phyloP scores from a whole-genome alignment of 768 basidiomycete species.

The Terana coerulea region DNA sequence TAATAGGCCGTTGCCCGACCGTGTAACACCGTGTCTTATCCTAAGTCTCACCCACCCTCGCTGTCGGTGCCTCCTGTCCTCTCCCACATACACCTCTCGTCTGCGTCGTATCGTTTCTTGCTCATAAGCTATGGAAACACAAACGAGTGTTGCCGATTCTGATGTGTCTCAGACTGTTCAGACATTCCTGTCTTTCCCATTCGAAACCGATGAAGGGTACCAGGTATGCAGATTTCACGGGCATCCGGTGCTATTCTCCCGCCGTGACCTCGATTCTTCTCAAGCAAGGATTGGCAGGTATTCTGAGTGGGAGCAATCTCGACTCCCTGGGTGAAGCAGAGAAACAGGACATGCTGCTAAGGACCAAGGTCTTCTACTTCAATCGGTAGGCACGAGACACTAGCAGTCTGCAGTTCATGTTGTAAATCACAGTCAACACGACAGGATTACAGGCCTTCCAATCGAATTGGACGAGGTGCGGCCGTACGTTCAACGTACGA shows the following conservation, averaged over 20 bases:
- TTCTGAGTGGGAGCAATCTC: conserved; percentile 42
- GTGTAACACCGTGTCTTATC: too few species aligned
- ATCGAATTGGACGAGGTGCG: conserved; percentile 27
- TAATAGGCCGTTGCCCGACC: too few species aligned
- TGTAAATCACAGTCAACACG: neutral
- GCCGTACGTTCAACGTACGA: neutral
- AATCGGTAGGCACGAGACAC: conserved; percentile 41
- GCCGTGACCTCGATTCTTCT: neutral
- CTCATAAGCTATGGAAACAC: neutral
- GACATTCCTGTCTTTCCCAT: conserved; percentile 45
- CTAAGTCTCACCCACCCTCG: too few species aligned
- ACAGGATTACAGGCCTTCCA: conserved; percentile 28
- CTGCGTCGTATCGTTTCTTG: neutral
- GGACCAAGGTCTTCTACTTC: conserved; percentile 68
- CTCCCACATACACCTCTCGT: neutral
- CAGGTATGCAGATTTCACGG: conserved; percentile 39
- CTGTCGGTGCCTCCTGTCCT: too few species aligned
- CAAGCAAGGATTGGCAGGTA: conserved; percentile 65
- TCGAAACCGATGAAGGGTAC: conserved; percentile 53
- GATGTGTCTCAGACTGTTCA: conserved; percentile 18
- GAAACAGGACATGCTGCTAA: conserved; percentile 44
- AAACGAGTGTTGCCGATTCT: neutral
- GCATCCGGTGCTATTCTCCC: neutral
- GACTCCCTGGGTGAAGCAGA: conserved; percentile 34
- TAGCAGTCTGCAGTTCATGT: conserved; percentile 14